These are phyloP conservation scores for Boletus eberwhitei DNA, from an alignment of 768 basidiomycete genomes.

Conservation along the genomic window DNA sequence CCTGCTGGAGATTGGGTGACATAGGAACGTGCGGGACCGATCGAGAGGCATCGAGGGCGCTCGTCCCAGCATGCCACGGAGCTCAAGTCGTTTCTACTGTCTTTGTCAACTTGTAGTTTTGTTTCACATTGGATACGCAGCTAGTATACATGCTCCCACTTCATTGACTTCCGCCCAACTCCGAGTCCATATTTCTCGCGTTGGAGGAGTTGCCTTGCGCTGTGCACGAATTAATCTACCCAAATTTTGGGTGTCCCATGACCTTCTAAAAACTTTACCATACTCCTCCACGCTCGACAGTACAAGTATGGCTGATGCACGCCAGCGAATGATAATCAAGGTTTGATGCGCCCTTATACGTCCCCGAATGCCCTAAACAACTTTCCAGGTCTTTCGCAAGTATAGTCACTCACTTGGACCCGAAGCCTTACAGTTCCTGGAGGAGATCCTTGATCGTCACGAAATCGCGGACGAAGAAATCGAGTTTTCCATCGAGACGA, in stretches of 20 bases:
- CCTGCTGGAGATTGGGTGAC: too few relatives aligned
- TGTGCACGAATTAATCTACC: neutral
- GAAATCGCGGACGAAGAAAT: slow-evolving; percentile 68
- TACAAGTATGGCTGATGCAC: slow-evolving; percentile 39
- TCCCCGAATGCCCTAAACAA: neutral
- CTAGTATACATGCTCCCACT: neutral
- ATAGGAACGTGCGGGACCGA: too few relatives aligned
- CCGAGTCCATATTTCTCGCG: neutral
- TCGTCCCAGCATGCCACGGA: neutral
- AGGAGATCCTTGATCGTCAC: slow-evolving; percentile 66
- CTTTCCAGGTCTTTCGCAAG: slow-evolving; percentile 73
- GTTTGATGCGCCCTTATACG: slow-evolving; percentile 18
- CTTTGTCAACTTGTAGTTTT: neutral
- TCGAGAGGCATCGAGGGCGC: neutral
- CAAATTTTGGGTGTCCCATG: neutral
- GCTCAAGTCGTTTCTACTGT: too few relatives aligned
- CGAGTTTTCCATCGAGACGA: slow-evolving; percentile 71
- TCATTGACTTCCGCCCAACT: neutral
- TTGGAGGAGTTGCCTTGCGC: neutral
- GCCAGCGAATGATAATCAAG: slow-evolving; percentile 45
- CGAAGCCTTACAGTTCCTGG: slow-evolving; percentile 68
- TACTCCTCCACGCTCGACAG: neutral
- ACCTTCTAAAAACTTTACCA: neutral
- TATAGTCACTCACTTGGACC: slow-evolving; percentile 86
- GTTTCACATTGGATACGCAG: neutral